Conservation (phyloP, 2,329 filamentous ascomycete genomes). For the Penicillium crustosum region DNA sequence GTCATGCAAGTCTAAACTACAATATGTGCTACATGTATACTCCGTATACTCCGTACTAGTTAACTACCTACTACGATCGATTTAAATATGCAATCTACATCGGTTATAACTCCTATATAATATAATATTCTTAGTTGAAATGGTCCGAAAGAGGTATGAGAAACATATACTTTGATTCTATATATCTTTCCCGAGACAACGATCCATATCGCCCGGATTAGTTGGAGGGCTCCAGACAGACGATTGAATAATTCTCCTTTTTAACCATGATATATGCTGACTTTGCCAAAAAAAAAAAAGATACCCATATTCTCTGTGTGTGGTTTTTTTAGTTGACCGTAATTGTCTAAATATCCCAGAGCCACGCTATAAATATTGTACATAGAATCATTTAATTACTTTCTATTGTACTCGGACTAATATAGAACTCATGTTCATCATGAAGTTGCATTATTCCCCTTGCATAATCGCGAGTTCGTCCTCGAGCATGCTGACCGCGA, state of each 20-base stretch:
- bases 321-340: neutral
- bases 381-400: neutral
- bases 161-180: neutral
- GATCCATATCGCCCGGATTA: neutral
- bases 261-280: neutral
- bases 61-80: neutral
- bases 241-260: neutral
- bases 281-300: neutral
- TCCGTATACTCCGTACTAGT: neutral
- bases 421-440: constrained; percentile 3
- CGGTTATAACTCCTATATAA: too few relatives aligned
- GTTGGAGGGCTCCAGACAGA: neutral
- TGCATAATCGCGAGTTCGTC: constrained; percentile 39
- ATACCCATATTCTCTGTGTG: neutral
- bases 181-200: neutral
- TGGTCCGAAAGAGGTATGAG: too few relatives aligned
- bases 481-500: constrained; percentile 38
- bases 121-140: neutral
- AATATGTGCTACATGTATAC: neutral
- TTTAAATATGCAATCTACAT: neutral
- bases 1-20: neutral
- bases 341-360: neutral
- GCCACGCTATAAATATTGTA: neutral
- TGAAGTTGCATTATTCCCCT: constrained; percentile 16
- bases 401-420: neutral